These are phyloP conservation scores for Caryopteris hybrid DNA, from an alignment of 305 asterid species.

Conservation along the genomic window DNA sequence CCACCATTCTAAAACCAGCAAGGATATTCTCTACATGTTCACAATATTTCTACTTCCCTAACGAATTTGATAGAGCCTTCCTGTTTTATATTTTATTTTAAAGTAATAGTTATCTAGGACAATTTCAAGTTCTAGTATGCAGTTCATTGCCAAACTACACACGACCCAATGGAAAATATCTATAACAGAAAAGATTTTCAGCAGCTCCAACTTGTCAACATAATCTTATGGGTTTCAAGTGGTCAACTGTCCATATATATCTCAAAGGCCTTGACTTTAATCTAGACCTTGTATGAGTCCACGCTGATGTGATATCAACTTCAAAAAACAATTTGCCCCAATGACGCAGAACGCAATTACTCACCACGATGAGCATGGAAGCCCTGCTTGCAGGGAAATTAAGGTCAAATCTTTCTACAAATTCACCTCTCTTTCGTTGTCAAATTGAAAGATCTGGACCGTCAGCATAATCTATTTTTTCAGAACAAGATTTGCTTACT, in stretches of 20 bases:
- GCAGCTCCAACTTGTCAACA: not conserved
- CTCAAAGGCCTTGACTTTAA: constrained; percentile 2
- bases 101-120: not conserved
- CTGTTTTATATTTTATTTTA: not conserved
- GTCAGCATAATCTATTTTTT: constrained; percentile 30
- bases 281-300: not conserved
- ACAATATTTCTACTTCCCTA: not conserved
- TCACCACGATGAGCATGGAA: constrained; percentile 40
- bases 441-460: constrained; percentile 40
- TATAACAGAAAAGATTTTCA: not conserved
- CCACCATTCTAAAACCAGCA: not conserved
- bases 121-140: not conserved
- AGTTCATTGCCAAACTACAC: not conserved
- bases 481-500: constrained; percentile 39
- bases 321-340: constrained; percentile 6
- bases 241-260: not conserved
- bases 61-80: not conserved
- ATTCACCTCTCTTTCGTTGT: too few relatives aligned
- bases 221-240: not conserved
- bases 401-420: too few relatives aligned
- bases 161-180: not conserved
- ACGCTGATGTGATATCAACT: not conserved
- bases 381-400: constrained; percentile 35
- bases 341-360: constrained; percentile 20
- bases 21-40: not conserved